Evolutionary conservation across 192 early-diverging fungal species (phyloP).

Genomic region (Glomus cerebriforme): DNA sequence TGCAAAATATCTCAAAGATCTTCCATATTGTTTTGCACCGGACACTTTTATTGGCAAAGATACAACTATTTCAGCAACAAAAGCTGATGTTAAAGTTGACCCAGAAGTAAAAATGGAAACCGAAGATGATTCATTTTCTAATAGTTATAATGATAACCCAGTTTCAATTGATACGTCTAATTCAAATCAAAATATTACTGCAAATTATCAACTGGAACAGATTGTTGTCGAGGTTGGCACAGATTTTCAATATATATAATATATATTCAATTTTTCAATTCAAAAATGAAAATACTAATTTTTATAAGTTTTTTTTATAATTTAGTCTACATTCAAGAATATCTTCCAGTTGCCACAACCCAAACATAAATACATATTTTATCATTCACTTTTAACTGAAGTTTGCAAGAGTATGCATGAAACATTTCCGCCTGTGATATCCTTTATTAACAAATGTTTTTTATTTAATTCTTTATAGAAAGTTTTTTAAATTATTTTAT

Average conservation of each 20-base stretch:
- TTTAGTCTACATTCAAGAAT: slow-evolving; percentile 45
- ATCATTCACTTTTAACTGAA: slow-evolving; percentile 71
- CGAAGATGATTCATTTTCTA: slow-evolving; percentile 29
- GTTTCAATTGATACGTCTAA: slow-evolving; percentile 3
- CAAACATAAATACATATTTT: slow-evolving; percentile 69
- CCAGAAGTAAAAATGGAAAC: slow-evolving; percentile 5
- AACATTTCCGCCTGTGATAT: slow-evolving; percentile 66
- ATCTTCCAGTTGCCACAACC: slow-evolving; percentile 55
- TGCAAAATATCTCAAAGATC: slow-evolving; percentile 69
- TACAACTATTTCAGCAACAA: slow-evolving; percentile 30
- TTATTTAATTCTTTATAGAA: background rate
- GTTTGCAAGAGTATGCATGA: slow-evolving; percentile 64
- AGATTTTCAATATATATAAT: background rate
- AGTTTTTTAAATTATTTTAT: background rate
- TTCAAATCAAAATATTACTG: background rate
- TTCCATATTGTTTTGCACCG: slow-evolving; percentile 56
- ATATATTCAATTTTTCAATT: background rate
- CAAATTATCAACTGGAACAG: slow-evolving; percentile 14
- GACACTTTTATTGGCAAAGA: slow-evolving; percentile 44
- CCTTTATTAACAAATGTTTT: slow-evolving; percentile 25
- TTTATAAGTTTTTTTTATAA: background rate
- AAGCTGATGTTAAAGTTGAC: background rate
- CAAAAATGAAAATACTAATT: background rate
- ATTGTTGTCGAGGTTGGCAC: slow-evolving; percentile 24
- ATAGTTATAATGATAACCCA: slow-evolving; percentile 12